phyloP scores from a whole-genome alignment of 208 protist genomes.

The Blechomonas ayalai region DNA sequence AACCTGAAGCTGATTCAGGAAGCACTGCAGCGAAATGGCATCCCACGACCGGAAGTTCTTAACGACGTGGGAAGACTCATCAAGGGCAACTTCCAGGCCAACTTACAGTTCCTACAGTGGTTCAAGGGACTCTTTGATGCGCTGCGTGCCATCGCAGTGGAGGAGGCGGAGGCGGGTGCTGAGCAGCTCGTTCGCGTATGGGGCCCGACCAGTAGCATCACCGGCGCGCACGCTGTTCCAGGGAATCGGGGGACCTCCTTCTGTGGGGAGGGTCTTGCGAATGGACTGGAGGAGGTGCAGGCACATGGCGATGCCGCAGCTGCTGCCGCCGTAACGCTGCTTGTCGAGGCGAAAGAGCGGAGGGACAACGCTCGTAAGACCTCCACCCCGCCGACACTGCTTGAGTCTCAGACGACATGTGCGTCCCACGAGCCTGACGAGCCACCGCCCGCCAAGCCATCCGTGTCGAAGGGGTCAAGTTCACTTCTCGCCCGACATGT shows the following conservation, averaged over 20 bases:
- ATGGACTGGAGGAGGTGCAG: not conserved
- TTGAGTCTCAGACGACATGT: not conserved
- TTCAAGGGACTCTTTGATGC: slow-evolving; percentile 77
- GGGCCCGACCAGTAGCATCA: not conserved
- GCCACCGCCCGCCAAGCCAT: too few species aligned
- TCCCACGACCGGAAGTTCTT: slow-evolving; percentile 65
- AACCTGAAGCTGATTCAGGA: slow-evolving; percentile 96
- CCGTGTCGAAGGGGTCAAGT: too few species aligned
- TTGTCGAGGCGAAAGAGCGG: slow-evolving; percentile 4
- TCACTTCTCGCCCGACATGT: too few species aligned
- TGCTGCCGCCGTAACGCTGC: slow-evolving; percentile 7
- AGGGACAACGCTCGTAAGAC: not conserved
- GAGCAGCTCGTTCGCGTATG: not conserved
- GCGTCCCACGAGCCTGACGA: too few species aligned
- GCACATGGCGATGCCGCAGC: slow-evolving; percentile 9
- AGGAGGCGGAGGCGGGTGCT: not conserved
- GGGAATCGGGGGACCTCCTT: too few species aligned
- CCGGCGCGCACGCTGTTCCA: not conserved
- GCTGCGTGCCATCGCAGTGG: slow-evolving; percentile 26
- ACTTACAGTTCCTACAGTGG: slow-evolving; percentile 96
- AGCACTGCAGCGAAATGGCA: slow-evolving; percentile 82
- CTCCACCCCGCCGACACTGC: not conserved
- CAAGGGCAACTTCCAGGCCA: slow-evolving; percentile 95
- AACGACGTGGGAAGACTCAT: slow-evolving; percentile 89
- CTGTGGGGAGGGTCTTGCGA: too few species aligned